Conservation (phyloP, 441 rosid species). For the Croton laevigatus region DNA sequence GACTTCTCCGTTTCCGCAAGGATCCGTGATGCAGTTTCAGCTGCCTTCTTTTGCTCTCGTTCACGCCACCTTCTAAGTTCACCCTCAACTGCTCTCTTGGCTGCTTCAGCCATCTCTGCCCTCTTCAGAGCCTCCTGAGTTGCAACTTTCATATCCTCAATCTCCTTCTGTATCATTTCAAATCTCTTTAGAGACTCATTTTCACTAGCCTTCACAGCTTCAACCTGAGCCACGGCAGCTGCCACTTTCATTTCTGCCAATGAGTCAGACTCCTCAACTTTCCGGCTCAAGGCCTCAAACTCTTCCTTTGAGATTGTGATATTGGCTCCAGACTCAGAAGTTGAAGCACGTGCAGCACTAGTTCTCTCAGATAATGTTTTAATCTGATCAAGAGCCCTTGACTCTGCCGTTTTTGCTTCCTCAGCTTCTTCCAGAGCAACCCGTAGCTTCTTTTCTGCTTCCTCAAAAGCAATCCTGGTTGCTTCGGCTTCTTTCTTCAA, state of each 20-base stretch:
- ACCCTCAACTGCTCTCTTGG: slow-evolving; percentile 87
- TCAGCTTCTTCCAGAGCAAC: slow-evolving; percentile 80
- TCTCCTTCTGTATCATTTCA: slow-evolving; percentile 66
- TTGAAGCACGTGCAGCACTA: slow-evolving; percentile 69
- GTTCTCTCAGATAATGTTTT: slow-evolving; percentile 65
- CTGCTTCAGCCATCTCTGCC: slow-evolving; percentile 97
- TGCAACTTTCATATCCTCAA: slow-evolving; percentile 66
- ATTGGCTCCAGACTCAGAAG: slow-evolving; percentile 69
- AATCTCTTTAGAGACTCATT: slow-evolving; percentile 73
- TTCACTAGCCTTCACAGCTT: slow-evolving; percentile 91
- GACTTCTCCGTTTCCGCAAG: slow-evolving; percentile 64
- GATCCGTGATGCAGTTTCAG: slow-evolving; percentile 72
- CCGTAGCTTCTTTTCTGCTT: slow-evolving; percentile 63
- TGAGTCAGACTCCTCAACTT: slow-evolving; percentile 68
- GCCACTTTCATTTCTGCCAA: slow-evolving; percentile 93
- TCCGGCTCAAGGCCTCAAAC: slow-evolving; percentile 66
- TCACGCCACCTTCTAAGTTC: slow-evolving; percentile 90
- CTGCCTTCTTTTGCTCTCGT: slow-evolving; percentile 83
- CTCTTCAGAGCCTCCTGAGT: slow-evolving; percentile 69
- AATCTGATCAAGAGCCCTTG: slow-evolving; percentile 62
- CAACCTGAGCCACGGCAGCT: slow-evolving; percentile 93
- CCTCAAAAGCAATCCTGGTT: slow-evolving; percentile 54
- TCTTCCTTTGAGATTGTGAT: slow-evolving; percentile 85
- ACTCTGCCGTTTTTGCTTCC: slow-evolving; percentile 73
- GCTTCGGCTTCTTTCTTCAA: slow-evolving; percentile 65